Evolutionary conservation across 148 eudicot genomes (phyloP), one percentile per base, ranked within the genome.

Genomic region (Pouteria glomerata): DNA sequence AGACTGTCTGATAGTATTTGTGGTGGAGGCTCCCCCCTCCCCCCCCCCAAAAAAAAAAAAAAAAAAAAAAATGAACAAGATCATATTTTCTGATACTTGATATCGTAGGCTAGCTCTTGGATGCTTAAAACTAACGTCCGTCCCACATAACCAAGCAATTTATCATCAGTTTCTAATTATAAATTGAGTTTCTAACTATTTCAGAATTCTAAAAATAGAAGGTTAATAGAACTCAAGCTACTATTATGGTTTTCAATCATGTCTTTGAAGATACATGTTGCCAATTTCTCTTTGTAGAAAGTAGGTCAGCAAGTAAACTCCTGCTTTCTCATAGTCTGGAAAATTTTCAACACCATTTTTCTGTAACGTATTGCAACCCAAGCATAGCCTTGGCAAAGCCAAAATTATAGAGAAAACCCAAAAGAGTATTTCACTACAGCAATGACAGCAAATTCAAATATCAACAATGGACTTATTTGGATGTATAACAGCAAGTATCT

Each of bases 401-500:
- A 30, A 44, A 64, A 64, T 35, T 8, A 27, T 64, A 10, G 4
- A 31, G n/a, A 44, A 15, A 42, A 14, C 12, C 1, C 10, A 14
- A 2, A 29, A 26, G 29, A 44, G 10, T 37, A 2, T 11, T 2
- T 0, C 44, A 2, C 44, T 7, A 10, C 34, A 44, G 23, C 24
- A 44, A 64, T 63, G 15, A 12, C 33, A 41, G 19, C 6, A 42
- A 53, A 14, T 26, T 63, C 29, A 13, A 13, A 48, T 6, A 6
- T 53, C 57, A 53, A 53, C 57, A 23, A 53, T 2, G 23, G 10
- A 30, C 41, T 59, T 3, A 59, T 59, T 59, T 4, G 29, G 13
- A 64, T 44, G 33, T 33, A 64, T 64, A 14, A 41, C 14, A 64
- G 44, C 34, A 64, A 64, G 34, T 27, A 42, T 64, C 67, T 64